Conservation (phyloP, 2,329 filamentous ascomycete genomes). For the Claviceps pusilla region DNA sequence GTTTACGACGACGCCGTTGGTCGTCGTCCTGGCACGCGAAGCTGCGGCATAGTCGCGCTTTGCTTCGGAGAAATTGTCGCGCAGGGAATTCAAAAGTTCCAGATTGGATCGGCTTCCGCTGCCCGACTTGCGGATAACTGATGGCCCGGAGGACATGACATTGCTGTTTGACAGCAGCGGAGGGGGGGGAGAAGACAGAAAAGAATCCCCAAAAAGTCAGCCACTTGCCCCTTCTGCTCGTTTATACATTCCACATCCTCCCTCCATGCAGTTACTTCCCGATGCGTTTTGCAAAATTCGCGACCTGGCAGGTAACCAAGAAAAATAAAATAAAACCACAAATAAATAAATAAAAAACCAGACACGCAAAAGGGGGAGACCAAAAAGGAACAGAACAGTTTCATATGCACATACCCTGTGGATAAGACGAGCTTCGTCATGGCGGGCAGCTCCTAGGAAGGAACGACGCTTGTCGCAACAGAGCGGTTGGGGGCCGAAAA, state of each 20-base stretch:
- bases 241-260: not conserved
- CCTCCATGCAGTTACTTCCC: not conserved
- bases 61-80: conserved; percentile 64
- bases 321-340: no score
- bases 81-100: conserved; percentile 78
- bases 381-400: not conserved
- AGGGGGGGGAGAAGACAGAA: not conserved
- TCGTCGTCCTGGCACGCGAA: conserved; percentile 10
- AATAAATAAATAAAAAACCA: no score
- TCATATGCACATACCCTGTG: conserved; percentile 51
- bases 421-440: conserved; percentile 74
- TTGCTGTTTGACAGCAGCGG: conserved; percentile 34
- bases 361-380: no score
- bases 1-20: conserved; percentile 17
- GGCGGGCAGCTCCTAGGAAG: conserved; percentile 8
- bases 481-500: not conserved
- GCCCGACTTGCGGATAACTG: conserved; percentile 65
- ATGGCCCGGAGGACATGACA: conserved; percentile 70
- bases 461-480: not conserved
- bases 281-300: not conserved
- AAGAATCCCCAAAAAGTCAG: not conserved
- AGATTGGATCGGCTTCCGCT: conserved; percentile 69
- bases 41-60: conserved; percentile 43
- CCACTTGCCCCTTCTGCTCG: not conserved
- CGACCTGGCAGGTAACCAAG: no score